A percentile compares a stretch with the other conserved stretches of the same genome.
Evolutionary conservation across 306 rosid genomes (phyloP).

Genomic region (Pyrus pyrifolia): DNA sequence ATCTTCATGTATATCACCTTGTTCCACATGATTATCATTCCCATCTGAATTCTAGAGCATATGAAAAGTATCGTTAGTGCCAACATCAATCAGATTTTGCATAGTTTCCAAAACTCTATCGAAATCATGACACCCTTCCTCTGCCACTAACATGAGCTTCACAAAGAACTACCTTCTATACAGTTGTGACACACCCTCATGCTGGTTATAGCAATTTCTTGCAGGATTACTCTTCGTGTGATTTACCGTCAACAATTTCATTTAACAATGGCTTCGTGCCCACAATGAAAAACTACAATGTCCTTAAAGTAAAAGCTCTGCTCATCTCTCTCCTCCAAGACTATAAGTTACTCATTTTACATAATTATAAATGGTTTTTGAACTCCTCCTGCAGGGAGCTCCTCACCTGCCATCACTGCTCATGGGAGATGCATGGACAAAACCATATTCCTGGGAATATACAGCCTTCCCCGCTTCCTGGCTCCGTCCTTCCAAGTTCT

Average conservation of each 20-base stretch:
- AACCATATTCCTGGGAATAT: constrained; percentile 88
- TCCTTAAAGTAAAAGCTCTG: constrained; percentile 61
- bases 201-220: no score
- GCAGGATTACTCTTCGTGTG: no score
- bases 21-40: constrained; percentile 26
- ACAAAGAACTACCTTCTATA: no score
- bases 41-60: constrained; percentile 27
- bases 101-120: neutral
- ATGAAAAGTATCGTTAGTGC: constrained; percentile 28
- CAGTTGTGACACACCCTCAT: no score
- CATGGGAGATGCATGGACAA: constrained; percentile 94
- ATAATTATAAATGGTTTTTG: neutral
- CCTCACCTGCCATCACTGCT: constrained; percentile 98
- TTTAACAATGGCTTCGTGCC: no score
- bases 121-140: no score
- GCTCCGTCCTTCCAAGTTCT: constrained; percentile 83
- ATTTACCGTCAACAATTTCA: no score
- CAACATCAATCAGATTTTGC: constrained; percentile 39
- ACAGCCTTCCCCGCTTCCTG: constrained; percentile 95
- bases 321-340: neutral
- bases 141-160: no score
- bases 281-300: constrained; percentile 28
- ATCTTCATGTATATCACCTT: constrained; percentile 11
- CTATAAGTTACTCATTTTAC: neutral
- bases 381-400: constrained; percentile 52